Conservation (phyloP, 495 filamentous ascomycete genomes). For the Penicillium waksmanii region DNA sequence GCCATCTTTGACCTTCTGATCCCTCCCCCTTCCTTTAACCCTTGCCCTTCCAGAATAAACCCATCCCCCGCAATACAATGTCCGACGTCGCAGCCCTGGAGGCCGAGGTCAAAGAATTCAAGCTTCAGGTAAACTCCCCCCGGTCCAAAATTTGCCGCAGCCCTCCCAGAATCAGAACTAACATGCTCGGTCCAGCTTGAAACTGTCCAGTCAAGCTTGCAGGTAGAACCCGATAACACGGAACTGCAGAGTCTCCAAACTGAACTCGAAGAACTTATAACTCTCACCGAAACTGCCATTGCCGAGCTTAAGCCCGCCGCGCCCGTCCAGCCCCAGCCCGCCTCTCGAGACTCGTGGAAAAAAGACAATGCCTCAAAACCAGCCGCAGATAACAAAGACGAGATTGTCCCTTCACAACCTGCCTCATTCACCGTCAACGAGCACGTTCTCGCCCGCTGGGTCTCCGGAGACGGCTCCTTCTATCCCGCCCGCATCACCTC, state of each 20-base stretch:
- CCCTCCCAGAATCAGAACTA: background rate
- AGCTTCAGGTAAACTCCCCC: conserved; percentile 65
- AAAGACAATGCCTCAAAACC: conserved; percentile 62
- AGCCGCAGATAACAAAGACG: conserved; percentile 42
- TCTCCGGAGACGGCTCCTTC: conserved; percentile 84
- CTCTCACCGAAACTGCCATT: conserved; percentile 75
- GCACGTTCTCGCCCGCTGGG: conserved; percentile 85
- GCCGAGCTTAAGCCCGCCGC: conserved; percentile 72
- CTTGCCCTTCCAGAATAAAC: background rate
- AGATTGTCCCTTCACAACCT: conserved; percentile 43
- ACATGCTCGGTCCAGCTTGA: conserved; percentile 63
- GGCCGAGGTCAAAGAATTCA: conserved; percentile 80
- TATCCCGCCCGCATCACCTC: conserved; percentile 93
- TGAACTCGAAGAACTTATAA: conserved; percentile 85
- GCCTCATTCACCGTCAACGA: conserved; percentile 84
- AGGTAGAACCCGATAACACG: conserved; percentile 80
- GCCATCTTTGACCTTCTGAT: background rate
- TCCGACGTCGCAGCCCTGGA: conserved; percentile 67
- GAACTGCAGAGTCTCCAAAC: conserved; percentile 77
- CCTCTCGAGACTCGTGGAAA: conserved; percentile 69
- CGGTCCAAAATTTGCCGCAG: too few species aligned
- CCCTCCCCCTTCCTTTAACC: background rate
- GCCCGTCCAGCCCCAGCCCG: conserved; percentile 46
- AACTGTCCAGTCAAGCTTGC: conserved; percentile 72
- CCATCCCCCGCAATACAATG: conserved; percentile 43